Conservation (phyloP, 2,329 filamentous ascomycete genomes). For the Verticillium nubilum region DNA sequence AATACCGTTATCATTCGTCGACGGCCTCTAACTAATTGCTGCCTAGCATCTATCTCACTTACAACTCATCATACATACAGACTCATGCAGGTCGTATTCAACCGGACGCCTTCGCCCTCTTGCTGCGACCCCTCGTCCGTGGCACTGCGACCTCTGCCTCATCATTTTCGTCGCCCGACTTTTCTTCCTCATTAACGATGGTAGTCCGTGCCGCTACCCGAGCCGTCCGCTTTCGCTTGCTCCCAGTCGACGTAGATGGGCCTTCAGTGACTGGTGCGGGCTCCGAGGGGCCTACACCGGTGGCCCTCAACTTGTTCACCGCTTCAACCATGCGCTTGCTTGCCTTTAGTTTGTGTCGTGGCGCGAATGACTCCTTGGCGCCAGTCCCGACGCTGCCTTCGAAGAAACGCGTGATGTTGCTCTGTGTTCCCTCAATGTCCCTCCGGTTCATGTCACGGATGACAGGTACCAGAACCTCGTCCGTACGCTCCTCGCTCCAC, state of each 20-base stretch:
- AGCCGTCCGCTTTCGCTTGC: constrained; percentile 8
- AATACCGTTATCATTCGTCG: neutral
- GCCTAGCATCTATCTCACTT: neutral
- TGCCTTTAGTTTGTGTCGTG: constrained; percentile 57
- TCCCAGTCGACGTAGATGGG: neutral
- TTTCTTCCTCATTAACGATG: neutral
- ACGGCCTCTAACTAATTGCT: neutral
- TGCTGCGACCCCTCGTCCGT: constrained; percentile 1
- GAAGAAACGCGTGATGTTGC: constrained; percentile 93
- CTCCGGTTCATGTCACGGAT: constrained; percentile 92
- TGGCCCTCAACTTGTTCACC: constrained; percentile 59
- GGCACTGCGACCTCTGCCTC: neutral
- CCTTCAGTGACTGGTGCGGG: neutral
- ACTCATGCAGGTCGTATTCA: neutral
- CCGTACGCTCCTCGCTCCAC: constrained; percentile 86
- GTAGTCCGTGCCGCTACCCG: neutral
- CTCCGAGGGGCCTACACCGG: constrained; percentile 16
- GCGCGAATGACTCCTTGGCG: constrained; percentile 62
- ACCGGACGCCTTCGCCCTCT: constrained; percentile 8
- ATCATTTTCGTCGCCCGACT: constrained; percentile 1
- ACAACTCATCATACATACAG: neutral
- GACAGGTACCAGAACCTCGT: constrained; percentile 92
- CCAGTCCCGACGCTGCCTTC: constrained; percentile 67
- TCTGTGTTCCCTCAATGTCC: constrained; percentile 85
- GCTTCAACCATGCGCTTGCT: constrained; percentile 76